These are phyloP conservation scores for Proliferodiscus dingleyae DNA, from an alignment of 2,329 filamentous ascomycete species.

Conservation along the genomic window DNA sequence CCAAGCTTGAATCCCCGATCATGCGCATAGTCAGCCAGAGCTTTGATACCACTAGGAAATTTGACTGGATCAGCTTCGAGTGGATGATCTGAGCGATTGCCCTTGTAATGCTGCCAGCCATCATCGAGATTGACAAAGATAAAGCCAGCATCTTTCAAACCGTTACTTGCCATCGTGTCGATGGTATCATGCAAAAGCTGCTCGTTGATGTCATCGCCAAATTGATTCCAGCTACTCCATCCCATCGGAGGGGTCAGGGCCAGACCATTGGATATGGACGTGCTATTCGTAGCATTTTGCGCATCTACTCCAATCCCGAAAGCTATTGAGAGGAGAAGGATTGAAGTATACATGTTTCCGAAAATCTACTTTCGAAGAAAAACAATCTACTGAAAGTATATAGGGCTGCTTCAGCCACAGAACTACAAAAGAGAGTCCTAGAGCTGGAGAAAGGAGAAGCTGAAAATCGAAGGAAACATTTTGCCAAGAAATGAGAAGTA, in stretches of 20 bases:
- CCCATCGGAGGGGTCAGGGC: slow-evolving; percentile 41
- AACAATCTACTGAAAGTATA: no score
- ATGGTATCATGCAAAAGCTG: slow-evolving; percentile 41
- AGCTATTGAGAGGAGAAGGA: not conserved
- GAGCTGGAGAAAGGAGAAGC: no score
- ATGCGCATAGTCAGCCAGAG: no score
- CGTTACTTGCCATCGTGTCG: slow-evolving; percentile 40
- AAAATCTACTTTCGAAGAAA: not conserved
- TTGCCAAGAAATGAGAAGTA: no score
- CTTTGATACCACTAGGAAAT: no score
- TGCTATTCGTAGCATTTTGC: not conserved
- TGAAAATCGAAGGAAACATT: no score
- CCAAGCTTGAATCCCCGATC: no score
- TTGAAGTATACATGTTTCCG: not conserved
- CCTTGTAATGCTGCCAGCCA: slow-evolving; percentile 48
- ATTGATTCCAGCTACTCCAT: slow-evolving; percentile 51
- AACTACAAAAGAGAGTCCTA: no score
- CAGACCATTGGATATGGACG: slow-evolving; percentile 30
- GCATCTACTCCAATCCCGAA: not conserved
- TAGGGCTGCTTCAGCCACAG: no score
- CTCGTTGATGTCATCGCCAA: slow-evolving; percentile 44
- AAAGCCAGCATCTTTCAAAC: slow-evolving; percentile 47
- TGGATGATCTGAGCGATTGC: slow-evolving; percentile 33
- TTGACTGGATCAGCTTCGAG: no score
- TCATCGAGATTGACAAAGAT: slow-evolving; percentile 55